These are phyloP conservation scores for Aspergillus ellipticus DNA, from an alignment of 495 filamentous ascomycete genomes.

Conservation along the genomic window DNA sequence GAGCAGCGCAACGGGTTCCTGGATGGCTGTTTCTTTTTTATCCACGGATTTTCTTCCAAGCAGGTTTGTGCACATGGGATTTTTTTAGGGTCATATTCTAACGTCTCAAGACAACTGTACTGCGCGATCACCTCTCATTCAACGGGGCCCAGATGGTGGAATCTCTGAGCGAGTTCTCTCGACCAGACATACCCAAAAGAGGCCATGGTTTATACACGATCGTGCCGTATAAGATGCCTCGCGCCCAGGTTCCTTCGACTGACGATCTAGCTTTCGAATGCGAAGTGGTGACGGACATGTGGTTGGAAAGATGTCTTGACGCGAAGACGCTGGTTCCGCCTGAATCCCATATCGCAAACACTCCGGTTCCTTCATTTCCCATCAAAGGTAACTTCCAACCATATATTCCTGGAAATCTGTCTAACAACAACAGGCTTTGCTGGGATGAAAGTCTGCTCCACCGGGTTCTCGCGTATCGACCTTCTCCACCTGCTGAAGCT, in stretches of 20 bases:
- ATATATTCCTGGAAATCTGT: neutral
- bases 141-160: constrained; percentile 50
- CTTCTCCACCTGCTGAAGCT: constrained; percentile 76
- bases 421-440: constrained; percentile 52
- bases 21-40: constrained; percentile 50
- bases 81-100: constrained; percentile 11
- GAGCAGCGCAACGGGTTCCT: constrained; percentile 31
- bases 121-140: constrained; percentile 50
- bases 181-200: constrained; percentile 36
- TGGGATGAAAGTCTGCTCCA: constrained; percentile 68
- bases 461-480: constrained; percentile 80
- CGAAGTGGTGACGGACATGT: constrained; percentile 78
- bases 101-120: constrained; percentile 33
- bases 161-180: constrained; percentile 37
- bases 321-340: constrained; percentile 67
- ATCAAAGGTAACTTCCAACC: constrained; percentile 49
- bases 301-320: constrained; percentile 83
- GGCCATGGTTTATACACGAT: constrained; percentile 49
- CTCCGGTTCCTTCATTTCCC: constrained; percentile 66
- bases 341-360: constrained; percentile 65
- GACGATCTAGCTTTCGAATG: constrained; percentile 43
- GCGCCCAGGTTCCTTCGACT: constrained; percentile 32
- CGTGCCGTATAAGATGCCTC: constrained; percentile 49
- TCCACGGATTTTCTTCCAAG: constrained; percentile 61
- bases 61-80: constrained; percentile 39